Evolutionary conservation across 202 grass and related monocot genomes (phyloP).

Genomic region (Zoysia matrella): DNA sequence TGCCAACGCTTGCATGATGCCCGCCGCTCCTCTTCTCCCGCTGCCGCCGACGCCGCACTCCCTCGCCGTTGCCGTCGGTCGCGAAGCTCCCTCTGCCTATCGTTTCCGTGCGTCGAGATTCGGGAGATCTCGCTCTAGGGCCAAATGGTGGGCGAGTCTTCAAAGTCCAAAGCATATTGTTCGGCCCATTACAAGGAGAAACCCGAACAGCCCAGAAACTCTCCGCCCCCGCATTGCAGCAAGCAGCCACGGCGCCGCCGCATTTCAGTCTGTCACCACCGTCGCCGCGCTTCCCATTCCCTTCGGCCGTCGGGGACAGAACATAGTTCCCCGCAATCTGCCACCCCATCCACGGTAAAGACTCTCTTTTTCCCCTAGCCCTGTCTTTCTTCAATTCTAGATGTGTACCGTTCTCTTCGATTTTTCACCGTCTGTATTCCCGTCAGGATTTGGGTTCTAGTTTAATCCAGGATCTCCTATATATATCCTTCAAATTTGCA

Average conservation of each 20-base stretch:
- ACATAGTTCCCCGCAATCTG: neutral
- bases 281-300: neutral
- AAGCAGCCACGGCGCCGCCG: neutral
- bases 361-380: too few relatives aligned
- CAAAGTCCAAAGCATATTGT: neutral
- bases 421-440: neutral
- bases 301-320: neutral
- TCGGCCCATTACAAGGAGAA: neutral
- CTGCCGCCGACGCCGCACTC: conserved; percentile 26
- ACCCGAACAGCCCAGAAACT: neutral
- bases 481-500: neutral
- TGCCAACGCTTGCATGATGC: conserved; percentile 49
- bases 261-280: neutral
- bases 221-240: neutral
- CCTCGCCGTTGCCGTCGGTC: neutral
- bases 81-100: neutral
- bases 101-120: neutral
- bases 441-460: neutral
- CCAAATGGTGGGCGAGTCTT: too few relatives aligned
- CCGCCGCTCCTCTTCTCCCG: neutral
- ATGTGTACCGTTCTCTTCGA: neutral
- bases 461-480: neutral
- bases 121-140: too few relatives aligned
- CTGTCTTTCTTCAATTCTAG: too few relatives aligned
- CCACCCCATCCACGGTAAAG: too few relatives aligned